phyloP scores from a whole-genome alignment of 495 filamentous ascomycete species.

The Penicillium manginii region DNA sequence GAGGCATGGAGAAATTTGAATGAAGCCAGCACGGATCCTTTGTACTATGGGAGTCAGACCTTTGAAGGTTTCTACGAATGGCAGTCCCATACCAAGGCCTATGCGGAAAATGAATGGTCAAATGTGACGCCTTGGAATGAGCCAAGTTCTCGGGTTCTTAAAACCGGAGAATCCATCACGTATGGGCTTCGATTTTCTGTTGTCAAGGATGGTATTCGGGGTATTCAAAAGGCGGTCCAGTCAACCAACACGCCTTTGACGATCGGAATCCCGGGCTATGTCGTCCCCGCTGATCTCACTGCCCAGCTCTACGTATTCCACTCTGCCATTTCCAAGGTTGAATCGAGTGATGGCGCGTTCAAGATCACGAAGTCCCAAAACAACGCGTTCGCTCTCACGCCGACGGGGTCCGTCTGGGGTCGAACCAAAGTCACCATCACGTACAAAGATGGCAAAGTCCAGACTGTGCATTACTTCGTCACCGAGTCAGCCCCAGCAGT shows the following conservation, averaged over 20 bases:
- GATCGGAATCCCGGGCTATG: slow-evolving; percentile 52
- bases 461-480: slow-evolving; percentile 55
- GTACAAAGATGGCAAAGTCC: slow-evolving; percentile 43
- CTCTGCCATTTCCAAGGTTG: slow-evolving; percentile 11
- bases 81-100: slow-evolving; percentile 51
- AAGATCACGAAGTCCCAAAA: slow-evolving; percentile 21
- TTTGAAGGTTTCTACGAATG: slow-evolving; percentile 59
- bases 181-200: slow-evolving; percentile 52
- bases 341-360: slow-evolving; percentile 27
- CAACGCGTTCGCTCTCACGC: slow-evolving; percentile 4
- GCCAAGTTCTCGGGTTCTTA: slow-evolving; percentile 44
- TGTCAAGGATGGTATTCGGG: slow-evolving; percentile 36
- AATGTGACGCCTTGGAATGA: slow-evolving; percentile 48
- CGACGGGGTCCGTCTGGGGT: slow-evolving; percentile 27
- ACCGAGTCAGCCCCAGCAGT: slow-evolving; percentile 39
- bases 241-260: slow-evolving; percentile 44
- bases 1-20: slow-evolving; percentile 54
- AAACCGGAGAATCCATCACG: slow-evolving; percentile 41
- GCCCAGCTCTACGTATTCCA: slow-evolving; percentile 44
- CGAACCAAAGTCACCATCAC: slow-evolving; percentile 42
- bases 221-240: slow-evolving; percentile 42
- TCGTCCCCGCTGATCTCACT: slow-evolving; percentile 46
- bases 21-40: slow-evolving; percentile 27
- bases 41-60: slow-evolving; percentile 51
- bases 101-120: slow-evolving; percentile 54